Evolutionary conservation across 2,329 filamentous ascomycete species (phyloP).

Genomic region (Emericellopsis atlantica): DNA sequence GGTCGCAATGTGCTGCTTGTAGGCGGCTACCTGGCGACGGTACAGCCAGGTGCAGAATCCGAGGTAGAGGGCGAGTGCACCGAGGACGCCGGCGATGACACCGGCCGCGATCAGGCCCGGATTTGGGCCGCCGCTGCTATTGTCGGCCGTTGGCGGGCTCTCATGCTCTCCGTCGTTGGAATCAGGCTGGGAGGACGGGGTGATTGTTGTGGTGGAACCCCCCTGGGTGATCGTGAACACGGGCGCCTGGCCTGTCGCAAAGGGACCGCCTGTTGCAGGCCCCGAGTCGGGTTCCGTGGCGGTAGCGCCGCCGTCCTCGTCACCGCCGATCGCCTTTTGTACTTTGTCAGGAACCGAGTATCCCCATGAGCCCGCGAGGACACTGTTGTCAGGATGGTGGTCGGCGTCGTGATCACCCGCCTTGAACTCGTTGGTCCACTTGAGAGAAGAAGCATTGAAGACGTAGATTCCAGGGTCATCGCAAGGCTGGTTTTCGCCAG

Average conservation of each 20-base stretch:
- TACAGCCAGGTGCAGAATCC: constrained; percentile 65
- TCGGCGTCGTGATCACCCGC: constrained; percentile 46
- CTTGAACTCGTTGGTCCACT: constrained; percentile 44
- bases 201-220: constrained; percentile 32
- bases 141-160: background rate
- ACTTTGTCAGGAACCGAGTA: constrained; percentile 43
- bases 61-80: constrained; percentile 49
- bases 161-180: constrained; percentile 22
- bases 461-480: constrained; percentile 51
- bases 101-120: constrained; percentile 30
- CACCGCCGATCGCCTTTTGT: constrained; percentile 35
- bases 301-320: constrained; percentile 38
- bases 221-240: constrained; percentile 53
- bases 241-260: constrained; percentile 56
- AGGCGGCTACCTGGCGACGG: constrained; percentile 55
- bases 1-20: constrained; percentile 57
- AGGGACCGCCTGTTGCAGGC: constrained; percentile 51
- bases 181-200: constrained; percentile 17
- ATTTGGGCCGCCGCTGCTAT: constrained; percentile 1
- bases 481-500: constrained; percentile 34
- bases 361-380: constrained; percentile 29
- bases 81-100: constrained; percentile 52
- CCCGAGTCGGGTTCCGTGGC: constrained; percentile 31
- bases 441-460: constrained; percentile 54
- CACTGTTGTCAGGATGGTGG: constrained; percentile 33